phyloP scores from a whole-genome alignment of 345 rosid genomes.

The Linum usitatissimum region DNA sequence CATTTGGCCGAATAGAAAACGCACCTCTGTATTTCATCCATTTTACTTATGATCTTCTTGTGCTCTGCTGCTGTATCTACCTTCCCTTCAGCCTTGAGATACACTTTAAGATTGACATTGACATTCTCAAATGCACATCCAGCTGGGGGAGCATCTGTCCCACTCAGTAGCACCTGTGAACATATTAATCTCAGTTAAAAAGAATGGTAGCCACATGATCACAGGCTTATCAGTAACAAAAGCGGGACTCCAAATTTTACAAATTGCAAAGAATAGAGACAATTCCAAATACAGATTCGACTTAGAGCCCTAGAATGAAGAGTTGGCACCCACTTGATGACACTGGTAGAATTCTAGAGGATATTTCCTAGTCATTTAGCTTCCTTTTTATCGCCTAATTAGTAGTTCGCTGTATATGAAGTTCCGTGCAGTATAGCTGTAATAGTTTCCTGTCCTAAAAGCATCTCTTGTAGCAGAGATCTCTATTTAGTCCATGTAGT shows the following conservation, averaged over 20 bases:
- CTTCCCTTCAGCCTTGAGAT: constrained; percentile 63
- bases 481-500: too few species aligned
- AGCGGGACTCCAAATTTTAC: background rate
- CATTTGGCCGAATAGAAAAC: constrained; percentile 3
- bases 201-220: background rate
- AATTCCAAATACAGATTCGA: too few species aligned
- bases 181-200: background rate
- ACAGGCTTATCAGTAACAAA: background rate
- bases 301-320: background rate
- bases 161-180: constrained; percentile 56
- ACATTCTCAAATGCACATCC: constrained; percentile 75
- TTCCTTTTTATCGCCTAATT: too few species aligned
- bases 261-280: background rate
- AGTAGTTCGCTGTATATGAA: too few species aligned
- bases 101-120: constrained; percentile 67
- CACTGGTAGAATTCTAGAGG: too few species aligned
- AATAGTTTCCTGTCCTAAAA: too few species aligned
- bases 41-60: constrained; percentile 54
- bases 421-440: too few species aligned
- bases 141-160: constrained; percentile 54
- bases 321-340: background rate
- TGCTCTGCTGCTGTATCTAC: constrained; percentile 51
- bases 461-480: too few species aligned
- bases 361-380: too few species aligned
- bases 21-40: constrained; percentile 66